Conservation (phyloP, 129 eudicot species). For the Heracleum sosnowskyi region DNA sequence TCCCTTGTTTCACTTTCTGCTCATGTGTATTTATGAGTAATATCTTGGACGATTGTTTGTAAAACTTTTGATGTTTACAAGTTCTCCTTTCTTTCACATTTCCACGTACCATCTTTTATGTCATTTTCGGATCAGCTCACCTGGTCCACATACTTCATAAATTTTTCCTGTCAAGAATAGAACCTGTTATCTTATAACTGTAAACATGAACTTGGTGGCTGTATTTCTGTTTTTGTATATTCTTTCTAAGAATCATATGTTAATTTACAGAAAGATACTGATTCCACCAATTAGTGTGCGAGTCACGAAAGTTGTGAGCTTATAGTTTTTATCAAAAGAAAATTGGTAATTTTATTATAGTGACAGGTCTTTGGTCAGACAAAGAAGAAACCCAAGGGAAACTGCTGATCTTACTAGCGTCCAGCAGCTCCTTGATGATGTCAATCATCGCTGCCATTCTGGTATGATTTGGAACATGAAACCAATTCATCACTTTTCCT, state of each 20-base stretch:
- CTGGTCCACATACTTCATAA: background rate
- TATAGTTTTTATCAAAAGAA: background rate
- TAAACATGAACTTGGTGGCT: background rate
- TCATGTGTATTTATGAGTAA: background rate
- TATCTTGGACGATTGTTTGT: background rate
- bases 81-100: background rate
- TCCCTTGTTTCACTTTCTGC: background rate
- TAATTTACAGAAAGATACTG: background rate
- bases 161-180: background rate
- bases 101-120: background rate
- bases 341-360: background rate
- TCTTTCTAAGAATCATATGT: background rate
- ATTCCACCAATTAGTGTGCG: background rate
- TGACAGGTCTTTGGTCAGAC: constrained; percentile 79
- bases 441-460: constrained; percentile 61
- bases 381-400: constrained; percentile 87
- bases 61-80: too few relatives aligned
- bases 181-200: too few relatives aligned
- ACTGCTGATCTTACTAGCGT: constrained; percentile 93
- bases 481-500: background rate
- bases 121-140: background rate
- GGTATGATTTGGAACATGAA: constrained; percentile 32
- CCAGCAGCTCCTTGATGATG: constrained; percentile 76
- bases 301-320: background rate
- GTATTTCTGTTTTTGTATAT: too few relatives aligned